A percentile compares a stretch with the other conserved stretches of the same genome.
These are phyloP conservation scores for Cladosporium halotolerans DNA, from an alignment of 2,329 filamentous ascomycete species.

Conservation along the genomic window DNA sequence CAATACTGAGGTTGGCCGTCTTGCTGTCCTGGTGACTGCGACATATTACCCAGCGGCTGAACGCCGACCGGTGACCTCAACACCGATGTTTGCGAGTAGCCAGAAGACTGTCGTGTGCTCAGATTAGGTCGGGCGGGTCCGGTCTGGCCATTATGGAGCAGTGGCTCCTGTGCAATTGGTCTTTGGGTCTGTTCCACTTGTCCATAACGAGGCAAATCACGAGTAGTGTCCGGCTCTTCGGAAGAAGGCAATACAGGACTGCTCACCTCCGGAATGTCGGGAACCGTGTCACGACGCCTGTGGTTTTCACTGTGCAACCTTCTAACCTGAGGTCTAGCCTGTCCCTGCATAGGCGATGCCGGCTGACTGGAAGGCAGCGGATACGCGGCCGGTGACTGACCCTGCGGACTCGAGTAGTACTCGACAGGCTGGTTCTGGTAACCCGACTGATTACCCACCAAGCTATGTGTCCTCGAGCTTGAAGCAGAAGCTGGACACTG, in stretches of 20 bases:
- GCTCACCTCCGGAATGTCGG: conserved; percentile 3
- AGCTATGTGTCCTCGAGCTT: not conserved
- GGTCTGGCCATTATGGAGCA: not conserved
- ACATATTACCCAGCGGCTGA: not conserved
- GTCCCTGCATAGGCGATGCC: not conserved
- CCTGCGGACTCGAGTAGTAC: not conserved
- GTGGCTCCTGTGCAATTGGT: too few relatives aligned
- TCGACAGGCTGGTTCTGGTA: not conserved
- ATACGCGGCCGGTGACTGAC: not conserved
- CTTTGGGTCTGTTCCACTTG: too few relatives aligned
- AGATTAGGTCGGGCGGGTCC: not conserved
- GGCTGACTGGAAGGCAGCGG: not conserved
- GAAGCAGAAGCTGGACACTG: not conserved
- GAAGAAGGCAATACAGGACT: not conserved
- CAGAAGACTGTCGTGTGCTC: not conserved
- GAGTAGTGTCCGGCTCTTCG: not conserved
- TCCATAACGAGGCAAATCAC: too few relatives aligned
- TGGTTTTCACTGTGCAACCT: conserved; percentile 3
- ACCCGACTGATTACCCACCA: not conserved
- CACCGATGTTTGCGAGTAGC: not conserved
- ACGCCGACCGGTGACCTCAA: not conserved
- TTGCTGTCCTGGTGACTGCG: conserved; percentile 9
- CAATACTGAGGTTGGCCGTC: conserved; percentile 10
- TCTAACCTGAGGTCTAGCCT: conserved; percentile 1
- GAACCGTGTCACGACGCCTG: not conserved